Conservation (phyloP, 345 rosid genomes). For the Euphorbia lathyris region DNA sequence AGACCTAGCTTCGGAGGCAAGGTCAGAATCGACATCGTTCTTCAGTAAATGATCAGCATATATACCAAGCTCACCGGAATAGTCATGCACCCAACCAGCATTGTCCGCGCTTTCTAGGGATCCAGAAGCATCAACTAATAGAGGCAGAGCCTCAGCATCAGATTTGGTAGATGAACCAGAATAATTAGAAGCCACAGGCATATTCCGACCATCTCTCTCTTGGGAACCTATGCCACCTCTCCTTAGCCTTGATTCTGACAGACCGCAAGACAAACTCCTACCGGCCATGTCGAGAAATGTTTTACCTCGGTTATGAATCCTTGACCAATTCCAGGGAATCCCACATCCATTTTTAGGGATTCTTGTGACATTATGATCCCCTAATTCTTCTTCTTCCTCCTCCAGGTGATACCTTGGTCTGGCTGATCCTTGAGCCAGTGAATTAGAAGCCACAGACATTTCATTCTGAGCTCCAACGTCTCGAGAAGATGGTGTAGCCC, state of each 20-base stretch:
- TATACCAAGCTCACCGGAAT: constrained; percentile 89
- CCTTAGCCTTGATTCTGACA: constrained; percentile 61
- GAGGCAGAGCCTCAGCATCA: constrained; percentile 63
- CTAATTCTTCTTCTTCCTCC: constrained; percentile 45
- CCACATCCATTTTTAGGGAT: constrained; percentile 93
- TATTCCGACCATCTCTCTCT: constrained; percentile 53
- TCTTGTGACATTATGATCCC: constrained; percentile 46
- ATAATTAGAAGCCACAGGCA: constrained; percentile 58
- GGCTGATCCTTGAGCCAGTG: constrained; percentile 45
- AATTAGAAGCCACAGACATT: constrained; percentile 79
- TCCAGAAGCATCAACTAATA: constrained; percentile 62
- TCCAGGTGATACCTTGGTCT: constrained; percentile 36
- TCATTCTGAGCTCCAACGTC: constrained; percentile 60
- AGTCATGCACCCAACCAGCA: constrained; percentile 81
- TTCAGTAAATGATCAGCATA: constrained; percentile 78
- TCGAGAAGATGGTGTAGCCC: constrained; percentile 37
- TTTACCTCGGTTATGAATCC: constrained; percentile 82
- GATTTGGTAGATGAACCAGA: constrained; percentile 52
- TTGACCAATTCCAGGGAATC: constrained; percentile 96
- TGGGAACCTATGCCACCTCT: constrained; percentile 48
- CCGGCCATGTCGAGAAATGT: constrained; percentile 90
- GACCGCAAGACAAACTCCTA: constrained; percentile 90
- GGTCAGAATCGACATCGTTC: constrained; percentile 60
- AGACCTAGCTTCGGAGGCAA: constrained; percentile 79
- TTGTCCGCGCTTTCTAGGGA: constrained; percentile 59